These are phyloP conservation scores for Globisporangium carolinianum DNA, from an alignment of 352 stramenopile genomes.

Conservation along the genomic window DNA sequence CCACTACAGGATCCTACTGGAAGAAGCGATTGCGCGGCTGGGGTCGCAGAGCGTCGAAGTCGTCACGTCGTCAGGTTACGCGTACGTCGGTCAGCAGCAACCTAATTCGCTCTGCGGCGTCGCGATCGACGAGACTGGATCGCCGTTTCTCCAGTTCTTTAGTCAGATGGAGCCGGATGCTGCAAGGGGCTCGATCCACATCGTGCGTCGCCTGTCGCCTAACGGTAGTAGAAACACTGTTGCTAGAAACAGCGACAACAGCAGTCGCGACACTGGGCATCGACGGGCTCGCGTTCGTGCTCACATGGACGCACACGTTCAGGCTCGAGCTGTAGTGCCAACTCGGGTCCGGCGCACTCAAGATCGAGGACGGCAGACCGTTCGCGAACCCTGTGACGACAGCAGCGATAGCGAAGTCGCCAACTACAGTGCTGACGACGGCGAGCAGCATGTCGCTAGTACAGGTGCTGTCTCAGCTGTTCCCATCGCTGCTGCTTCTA, in stretches of 20 bases:
- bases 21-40: constrained; percentile 36
- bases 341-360: too few relatives aligned
- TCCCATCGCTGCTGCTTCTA: too few relatives aligned
- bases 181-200: constrained; percentile 24
- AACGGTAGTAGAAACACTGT: neutral
- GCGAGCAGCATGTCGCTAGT: too few relatives aligned
- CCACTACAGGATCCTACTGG: constrained; percentile 35
- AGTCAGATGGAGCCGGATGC: constrained; percentile 41
- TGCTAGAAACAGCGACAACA: neutral
- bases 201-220: constrained; percentile 4
- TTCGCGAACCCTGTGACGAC: too few relatives aligned
- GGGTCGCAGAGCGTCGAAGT: constrained; percentile 27
- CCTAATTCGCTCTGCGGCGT: constrained; percentile 28
- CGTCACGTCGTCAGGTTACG: constrained; percentile 21
- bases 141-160: constrained; percentile 42
- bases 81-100: constrained; percentile 21
- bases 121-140: constrained; percentile 27
- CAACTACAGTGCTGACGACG: too few relatives aligned
- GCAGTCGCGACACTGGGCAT: neutral
- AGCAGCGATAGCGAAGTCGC: too few relatives aligned
- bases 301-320: too few relatives aligned
- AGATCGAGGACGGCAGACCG: too few relatives aligned
- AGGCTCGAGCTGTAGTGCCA: neutral
- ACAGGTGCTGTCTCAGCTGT: too few relatives aligned
- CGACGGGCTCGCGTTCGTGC: neutral